Evolutionary conservation across 148 eudicot species (phyloP), one percentile per base, ranked within the genome.

Genomic region (Rhododendron molle): DNA sequence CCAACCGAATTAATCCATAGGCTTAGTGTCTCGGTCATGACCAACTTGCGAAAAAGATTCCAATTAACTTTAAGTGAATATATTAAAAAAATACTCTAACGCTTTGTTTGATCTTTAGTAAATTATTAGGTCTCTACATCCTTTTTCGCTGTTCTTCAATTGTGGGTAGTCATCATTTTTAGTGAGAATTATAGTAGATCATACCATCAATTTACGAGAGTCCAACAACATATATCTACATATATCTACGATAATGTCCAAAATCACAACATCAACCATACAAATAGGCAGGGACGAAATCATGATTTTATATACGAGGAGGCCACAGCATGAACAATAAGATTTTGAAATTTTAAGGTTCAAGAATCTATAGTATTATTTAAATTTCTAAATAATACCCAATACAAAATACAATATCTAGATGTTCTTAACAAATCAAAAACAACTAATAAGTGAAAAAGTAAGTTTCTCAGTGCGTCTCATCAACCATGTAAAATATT

Each of bases 11-110:
- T 58, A 21, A 3, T 10, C 9, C 0, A 0, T 12, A 1, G 3
- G 9, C 9, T 18, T 16, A 20, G 7, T 60, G 32, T 62, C 84
- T 60, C 5, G 54, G 74, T 38, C 67, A 5, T 5, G 49, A 23
- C 74, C 52, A 82, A 82, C 74, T 62, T 82, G 52, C 13, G 14
- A 81, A 58, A 58, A 34, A 82, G 84, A 82, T 62, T 82, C 74
- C 74, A 40, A 36, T 36, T 10, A 62, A 7, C 72, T 82, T 82
- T 58, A 81, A 7, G n/a, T 5, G 65, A 20, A 50, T 14, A 50
- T 50, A 3, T 54, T 15, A 14, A 15, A 54, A 54, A 54, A 15
- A 3, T 54, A 15, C 21, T 4, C 6, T 54, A 15, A 54, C 60
- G 60, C 60, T 54, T 54, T 54, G 60, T 54, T 54, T 16, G 60